Conservation (phyloP, 441 rosid species). For the Lepidium campestre region DNA sequence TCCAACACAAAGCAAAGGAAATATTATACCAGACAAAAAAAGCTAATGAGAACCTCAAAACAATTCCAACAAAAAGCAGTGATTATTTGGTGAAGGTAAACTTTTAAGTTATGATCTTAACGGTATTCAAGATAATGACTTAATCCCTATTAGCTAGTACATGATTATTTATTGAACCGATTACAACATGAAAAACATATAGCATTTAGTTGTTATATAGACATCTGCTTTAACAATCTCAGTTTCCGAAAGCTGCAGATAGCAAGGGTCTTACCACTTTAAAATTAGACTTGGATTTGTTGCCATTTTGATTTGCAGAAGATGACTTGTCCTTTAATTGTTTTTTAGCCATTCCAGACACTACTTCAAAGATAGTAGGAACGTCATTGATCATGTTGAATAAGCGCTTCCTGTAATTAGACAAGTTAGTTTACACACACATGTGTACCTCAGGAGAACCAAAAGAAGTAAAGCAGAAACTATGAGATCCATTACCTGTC, state of each 20-base stretch:
- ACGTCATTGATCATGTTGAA: constrained; percentile 51
- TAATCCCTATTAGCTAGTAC: background rate
- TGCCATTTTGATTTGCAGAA: constrained; percentile 41
- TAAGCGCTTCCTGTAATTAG: constrained; percentile 40
- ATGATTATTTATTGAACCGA: background rate
- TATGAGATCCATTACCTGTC: constrained; percentile 28
- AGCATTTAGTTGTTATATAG: background rate
- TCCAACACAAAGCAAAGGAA: background rate
- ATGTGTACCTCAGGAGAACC: too few species aligned
- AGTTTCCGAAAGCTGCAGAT: background rate
- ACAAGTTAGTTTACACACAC: background rate
- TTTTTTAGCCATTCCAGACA: constrained; percentile 37
- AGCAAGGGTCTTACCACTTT: constrained; percentile 31
- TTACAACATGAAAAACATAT: background rate
- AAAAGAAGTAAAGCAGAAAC: background rate
- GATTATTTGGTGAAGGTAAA: background rate
- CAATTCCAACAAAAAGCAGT: background rate
- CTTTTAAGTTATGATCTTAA: background rate
- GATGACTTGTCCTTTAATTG: constrained; percentile 29
- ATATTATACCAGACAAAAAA: background rate
- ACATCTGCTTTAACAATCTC: background rate
- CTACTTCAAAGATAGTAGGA: constrained; percentile 53
- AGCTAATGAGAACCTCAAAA: background rate
- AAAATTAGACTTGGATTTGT: constrained; percentile 44
- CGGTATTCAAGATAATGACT: background rate